Conservation (phyloP, 352 stramenopile genomes). For the Globisporangium lucens region DNA sequence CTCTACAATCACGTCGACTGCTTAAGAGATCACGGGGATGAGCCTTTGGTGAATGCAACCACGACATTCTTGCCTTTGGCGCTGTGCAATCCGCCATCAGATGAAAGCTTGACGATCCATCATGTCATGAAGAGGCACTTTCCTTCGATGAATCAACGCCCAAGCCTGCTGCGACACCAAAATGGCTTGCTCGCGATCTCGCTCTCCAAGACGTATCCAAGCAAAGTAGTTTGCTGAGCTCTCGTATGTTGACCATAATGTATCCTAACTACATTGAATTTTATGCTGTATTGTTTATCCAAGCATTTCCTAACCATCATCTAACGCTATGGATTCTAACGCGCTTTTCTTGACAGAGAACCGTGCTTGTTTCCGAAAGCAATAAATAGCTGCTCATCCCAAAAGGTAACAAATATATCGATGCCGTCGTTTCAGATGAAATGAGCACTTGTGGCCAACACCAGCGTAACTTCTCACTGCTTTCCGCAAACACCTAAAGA, state of each 20-base stretch:
- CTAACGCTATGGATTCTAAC: neutral
- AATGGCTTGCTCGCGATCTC: neutral
- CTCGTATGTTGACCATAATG: neutral
- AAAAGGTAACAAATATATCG: constrained; percentile 6
- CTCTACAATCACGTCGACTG: neutral
- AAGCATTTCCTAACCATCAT: no score
- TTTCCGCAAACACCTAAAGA: neutral
- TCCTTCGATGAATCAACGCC: neutral
- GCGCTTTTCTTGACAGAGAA: neutral
- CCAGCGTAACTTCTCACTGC: neutral
- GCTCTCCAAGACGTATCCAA: neutral
- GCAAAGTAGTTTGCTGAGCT: neutral
- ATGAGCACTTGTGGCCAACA: neutral
- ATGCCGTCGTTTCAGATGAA: constrained; percentile 9
- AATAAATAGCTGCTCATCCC: neutral
- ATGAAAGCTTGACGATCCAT: neutral
- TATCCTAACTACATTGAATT: neutral
- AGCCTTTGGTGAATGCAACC: neutral
- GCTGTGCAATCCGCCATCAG: constrained; percentile 1
- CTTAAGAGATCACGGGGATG: neutral
- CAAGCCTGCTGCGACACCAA: neutral
- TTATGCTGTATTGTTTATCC: no score
- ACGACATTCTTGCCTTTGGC: neutral
- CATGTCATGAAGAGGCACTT: neutral
- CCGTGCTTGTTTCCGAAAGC: neutral